A percentile compares a stretch with the other conserved stretches of the same genome.
Conservation (phyloP, 2,329 filamentous ascomycete species). For the Ophiocordyceps camponoti-leonardi region DNA sequence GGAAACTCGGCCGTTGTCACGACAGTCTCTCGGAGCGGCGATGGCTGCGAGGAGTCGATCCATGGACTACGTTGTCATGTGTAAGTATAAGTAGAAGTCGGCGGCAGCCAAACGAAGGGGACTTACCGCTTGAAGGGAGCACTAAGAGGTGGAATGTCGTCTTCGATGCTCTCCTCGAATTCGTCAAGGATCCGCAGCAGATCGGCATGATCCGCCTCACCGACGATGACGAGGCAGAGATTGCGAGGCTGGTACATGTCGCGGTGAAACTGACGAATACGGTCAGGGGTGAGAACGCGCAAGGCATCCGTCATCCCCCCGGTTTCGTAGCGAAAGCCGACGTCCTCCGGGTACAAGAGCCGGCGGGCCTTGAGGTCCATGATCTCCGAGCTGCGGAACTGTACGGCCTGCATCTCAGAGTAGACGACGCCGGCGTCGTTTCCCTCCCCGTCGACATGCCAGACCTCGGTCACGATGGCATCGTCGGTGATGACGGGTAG, state of each 20-base stretch:
- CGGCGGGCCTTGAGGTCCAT: constrained; percentile 74
- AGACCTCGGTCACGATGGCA: constrained; percentile 86
- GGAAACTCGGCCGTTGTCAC: constrained; percentile 78
- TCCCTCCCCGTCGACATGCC: constrained; percentile 84
- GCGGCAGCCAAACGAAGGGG: too few species aligned
- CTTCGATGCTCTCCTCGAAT: constrained; percentile 76
- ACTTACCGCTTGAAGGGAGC: constrained; percentile 53
- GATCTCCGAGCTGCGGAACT: constrained; percentile 68
- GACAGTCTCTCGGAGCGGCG: constrained; percentile 51
- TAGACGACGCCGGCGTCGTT: constrained; percentile 96
- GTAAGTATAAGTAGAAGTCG: neutral
- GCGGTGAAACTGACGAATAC: constrained; percentile 85
- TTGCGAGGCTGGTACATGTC: constrained; percentile 99
- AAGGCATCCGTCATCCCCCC: constrained; percentile 91
- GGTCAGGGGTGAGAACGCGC: constrained; percentile 67
- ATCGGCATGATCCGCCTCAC: constrained; percentile 70
- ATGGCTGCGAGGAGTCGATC: constrained; percentile 72
- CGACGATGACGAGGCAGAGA: constrained; percentile 78
- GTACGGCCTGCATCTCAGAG: constrained; percentile 94
- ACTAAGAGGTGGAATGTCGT: constrained; percentile 60
- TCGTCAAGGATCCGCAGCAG: constrained; percentile 66
- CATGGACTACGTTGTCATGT: constrained; percentile 40
- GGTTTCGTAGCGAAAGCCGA: constrained; percentile 95
- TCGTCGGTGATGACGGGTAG: constrained; percentile 84
- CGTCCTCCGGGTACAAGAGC: constrained; percentile 69